A percentile compares a stretch with the other conserved stretches of the same genome.
These are phyloP conservation scores for Cavenderia fasciculata DNA, from an alignment of 78 protist genomes.

Conservation along the genomic window DNA sequence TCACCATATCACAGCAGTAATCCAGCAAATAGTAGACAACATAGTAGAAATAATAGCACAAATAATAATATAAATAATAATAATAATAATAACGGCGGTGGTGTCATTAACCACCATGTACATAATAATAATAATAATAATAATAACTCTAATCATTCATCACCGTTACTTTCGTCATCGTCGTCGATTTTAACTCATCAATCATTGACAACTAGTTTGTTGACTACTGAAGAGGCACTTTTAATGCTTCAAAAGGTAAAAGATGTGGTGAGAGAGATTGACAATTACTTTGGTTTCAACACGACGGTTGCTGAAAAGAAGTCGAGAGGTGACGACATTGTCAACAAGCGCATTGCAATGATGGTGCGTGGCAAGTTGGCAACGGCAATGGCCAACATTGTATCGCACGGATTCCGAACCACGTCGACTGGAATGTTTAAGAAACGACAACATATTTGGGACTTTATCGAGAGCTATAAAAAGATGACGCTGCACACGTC, in stretches of 20 bases:
- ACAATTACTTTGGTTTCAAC: slow-evolving; percentile 19
- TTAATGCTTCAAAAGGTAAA: neutral
- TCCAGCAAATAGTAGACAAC: slow-evolving; percentile 7
- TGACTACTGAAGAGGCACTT: neutral
- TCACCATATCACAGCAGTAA: slow-evolving; percentile 36
- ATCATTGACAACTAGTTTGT: neutral
- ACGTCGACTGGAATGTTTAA: neutral
- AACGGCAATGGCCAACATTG: slow-evolving; percentile 30
- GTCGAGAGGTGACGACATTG: slow-evolving; percentile 31
- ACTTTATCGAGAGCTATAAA: slow-evolving; percentile 36
- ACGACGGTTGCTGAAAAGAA: slow-evolving; percentile 14
- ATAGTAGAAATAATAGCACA: neutral
- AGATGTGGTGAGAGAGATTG: slow-evolving; percentile 14
- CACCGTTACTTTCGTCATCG: neutral
- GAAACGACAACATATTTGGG: slow-evolving; percentile 34
- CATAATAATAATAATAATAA: neutral
- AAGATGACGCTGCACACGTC: slow-evolving; percentile 16
- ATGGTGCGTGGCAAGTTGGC: slow-evolving; percentile 40
- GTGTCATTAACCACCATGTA: neutral
- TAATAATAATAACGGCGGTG: neutral
- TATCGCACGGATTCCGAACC: slow-evolving; percentile 53
- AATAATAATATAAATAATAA: neutral
- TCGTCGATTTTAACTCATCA: neutral
- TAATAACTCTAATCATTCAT: neutral
- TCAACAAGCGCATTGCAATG: neutral